phyloP scores from a whole-genome alignment of 805 yeast genomes.

The Cyberlindnera samutprakarnensis region DNA sequence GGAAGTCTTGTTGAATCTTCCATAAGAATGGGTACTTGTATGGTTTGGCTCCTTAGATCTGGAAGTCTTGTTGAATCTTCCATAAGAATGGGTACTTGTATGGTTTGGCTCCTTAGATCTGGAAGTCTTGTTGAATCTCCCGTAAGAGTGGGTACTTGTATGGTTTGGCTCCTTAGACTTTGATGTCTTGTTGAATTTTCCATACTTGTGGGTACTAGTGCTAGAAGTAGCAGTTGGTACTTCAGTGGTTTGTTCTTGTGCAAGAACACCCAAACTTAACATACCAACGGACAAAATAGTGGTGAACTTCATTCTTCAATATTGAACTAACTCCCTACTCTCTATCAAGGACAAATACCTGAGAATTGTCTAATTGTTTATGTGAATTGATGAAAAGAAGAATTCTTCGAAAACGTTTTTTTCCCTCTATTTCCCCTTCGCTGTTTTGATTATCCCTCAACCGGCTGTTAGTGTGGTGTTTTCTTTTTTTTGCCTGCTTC shows the following conservation, averaged over 20 bases:
- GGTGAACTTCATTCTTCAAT: conserved; percentile 16
- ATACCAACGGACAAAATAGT: conserved; percentile 15
- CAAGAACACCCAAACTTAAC: conserved; percentile 16
- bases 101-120: no score
- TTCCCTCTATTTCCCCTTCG: neutral
- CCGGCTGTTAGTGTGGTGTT: neutral
- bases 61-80: no score
- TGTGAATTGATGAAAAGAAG: no score
- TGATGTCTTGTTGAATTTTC: conserved; percentile 45
- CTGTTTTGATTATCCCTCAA: neutral
- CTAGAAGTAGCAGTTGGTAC: conserved; percentile 27
- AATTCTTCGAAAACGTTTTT: no score
- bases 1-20: no score
- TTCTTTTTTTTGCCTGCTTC: neutral
- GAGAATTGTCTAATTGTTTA: no score
- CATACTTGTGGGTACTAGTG: conserved; percentile 49
- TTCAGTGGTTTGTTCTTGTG: conserved; percentile 14
- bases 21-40: no score
- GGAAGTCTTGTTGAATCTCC: no score
- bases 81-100: no score
- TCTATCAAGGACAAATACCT: no score
- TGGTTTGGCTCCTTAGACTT: conserved; percentile 27
- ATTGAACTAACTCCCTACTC: neutral
- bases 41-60: no score
- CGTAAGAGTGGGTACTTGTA: conserved; percentile 44